Evolutionary conservation across 2,329 filamentous ascomycete genomes (phyloP).

Genomic region (Penicillium sp.): DNA sequence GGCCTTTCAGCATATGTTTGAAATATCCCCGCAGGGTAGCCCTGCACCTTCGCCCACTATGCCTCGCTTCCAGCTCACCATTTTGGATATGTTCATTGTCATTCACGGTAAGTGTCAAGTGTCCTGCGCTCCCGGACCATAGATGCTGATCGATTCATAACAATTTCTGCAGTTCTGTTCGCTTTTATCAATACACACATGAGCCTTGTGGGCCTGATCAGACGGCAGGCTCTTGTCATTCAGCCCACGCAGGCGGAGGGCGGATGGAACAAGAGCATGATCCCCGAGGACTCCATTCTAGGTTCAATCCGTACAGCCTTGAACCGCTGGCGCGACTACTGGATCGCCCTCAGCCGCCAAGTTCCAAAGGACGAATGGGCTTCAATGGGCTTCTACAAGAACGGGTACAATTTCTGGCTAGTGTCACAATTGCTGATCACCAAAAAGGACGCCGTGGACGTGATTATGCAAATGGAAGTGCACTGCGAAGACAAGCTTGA

Average conservation of each 20-base stretch:
- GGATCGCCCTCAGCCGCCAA: conserved; percentile 28
- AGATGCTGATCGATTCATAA: too few relatives aligned
- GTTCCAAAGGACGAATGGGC: conserved; percentile 34
- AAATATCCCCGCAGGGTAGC: conserved; percentile 17
- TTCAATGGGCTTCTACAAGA: conserved; percentile 39
- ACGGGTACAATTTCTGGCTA: conserved; percentile 40
- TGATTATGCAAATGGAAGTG: conserved; percentile 41
- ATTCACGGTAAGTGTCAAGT: conserved; percentile 32
- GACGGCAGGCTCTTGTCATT: conserved; percentile 11
- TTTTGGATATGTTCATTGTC: conserved; percentile 40
- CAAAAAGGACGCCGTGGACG: conserved; percentile 39
- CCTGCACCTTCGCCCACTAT: neutral
- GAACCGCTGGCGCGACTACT: conserved; percentile 35
- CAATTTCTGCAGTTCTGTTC: conserved; percentile 28
- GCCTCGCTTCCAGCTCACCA: conserved; percentile 24
- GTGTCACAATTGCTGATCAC: conserved; percentile 39
- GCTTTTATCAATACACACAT: conserved; percentile 39
- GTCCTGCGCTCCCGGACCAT: too few relatives aligned
- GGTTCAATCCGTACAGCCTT: conserved; percentile 31
- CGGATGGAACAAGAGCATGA: conserved; percentile 5
- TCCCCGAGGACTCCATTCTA: conserved; percentile 28
- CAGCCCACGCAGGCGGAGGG: conserved; percentile 5
- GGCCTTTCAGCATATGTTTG: conserved; percentile 38
- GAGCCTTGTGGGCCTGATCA: conserved; percentile 29
- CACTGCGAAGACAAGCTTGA: conserved; percentile 41